These are phyloP conservation scores for Suillus sp. DNA, from an alignment of 768 basidiomycete species.

Conservation along the genomic window DNA sequence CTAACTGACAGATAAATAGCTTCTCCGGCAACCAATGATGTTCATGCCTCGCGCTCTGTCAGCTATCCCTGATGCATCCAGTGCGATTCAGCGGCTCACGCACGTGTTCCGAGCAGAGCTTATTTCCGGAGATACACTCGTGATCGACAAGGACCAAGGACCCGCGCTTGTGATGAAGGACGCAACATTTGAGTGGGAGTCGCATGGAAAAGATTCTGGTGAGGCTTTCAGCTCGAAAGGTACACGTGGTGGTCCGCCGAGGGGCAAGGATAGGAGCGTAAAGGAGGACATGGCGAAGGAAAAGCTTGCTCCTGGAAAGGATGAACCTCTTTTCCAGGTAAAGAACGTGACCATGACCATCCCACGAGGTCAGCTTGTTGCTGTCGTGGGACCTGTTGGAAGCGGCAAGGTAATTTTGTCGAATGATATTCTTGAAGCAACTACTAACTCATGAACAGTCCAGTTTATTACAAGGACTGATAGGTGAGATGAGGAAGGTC, in stretches of 20 bases:
- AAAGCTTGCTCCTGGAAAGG: slow-evolving; percentile 12
- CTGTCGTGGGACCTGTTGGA: slow-evolving; percentile 70
- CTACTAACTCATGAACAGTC: slow-evolving; percentile 35
- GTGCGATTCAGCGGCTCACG: slow-evolving; percentile 55
- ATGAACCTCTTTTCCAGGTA: slow-evolving; percentile 44
- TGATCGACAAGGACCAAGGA: slow-evolving; percentile 47
- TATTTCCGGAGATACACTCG: slow-evolving; percentile 42
- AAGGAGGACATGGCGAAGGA: slow-evolving; percentile 17
- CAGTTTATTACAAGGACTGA: slow-evolving; percentile 59
- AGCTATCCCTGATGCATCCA: slow-evolving; percentile 63
- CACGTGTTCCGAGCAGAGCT: slow-evolving; percentile 52
- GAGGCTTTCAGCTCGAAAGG: slow-evolving; percentile 10
- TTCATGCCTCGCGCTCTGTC: slow-evolving; percentile 64
- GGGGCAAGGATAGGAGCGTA: background rate
- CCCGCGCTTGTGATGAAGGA: slow-evolving; percentile 52
- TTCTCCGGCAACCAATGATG: slow-evolving; percentile 72
- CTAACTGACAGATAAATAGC: slow-evolving; percentile 30
- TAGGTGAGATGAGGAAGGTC: slow-evolving; percentile 67
- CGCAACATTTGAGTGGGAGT: slow-evolving; percentile 69
- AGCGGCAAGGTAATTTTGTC: slow-evolving; percentile 52
- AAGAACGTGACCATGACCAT: slow-evolving; percentile 52
- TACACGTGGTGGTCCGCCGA: slow-evolving; percentile 9
- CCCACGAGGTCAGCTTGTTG: slow-evolving; percentile 58
- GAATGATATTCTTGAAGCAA: background rate
- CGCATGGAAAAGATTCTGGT: slow-evolving; percentile 18